Conservation (phyloP, 495 filamentous ascomycete genomes). For the Aspergillus homomorphus region DNA sequence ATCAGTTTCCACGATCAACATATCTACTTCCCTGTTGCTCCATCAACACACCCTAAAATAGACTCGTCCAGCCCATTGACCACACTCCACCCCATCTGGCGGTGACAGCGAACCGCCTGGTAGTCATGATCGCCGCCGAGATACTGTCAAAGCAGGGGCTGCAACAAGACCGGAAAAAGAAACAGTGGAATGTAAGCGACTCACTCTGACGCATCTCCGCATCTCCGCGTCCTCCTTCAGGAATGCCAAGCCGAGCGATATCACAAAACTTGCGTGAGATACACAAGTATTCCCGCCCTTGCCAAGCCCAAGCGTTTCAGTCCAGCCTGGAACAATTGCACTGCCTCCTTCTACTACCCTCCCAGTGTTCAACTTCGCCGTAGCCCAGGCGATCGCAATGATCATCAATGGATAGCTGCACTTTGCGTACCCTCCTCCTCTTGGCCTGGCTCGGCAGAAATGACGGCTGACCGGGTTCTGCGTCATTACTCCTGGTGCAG, state of each 20-base stretch:
- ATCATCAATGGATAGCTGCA: conserved; percentile 2
- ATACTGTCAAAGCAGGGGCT: not conserved
- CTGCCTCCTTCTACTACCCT: not conserved
- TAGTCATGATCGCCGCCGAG: not conserved
- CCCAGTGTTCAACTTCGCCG: not conserved
- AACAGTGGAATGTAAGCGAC: not conserved
- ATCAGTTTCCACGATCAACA: too few species aligned
- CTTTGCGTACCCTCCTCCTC: conserved; percentile 1
- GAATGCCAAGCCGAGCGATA: conserved; percentile 2
- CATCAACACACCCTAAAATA: too few species aligned
- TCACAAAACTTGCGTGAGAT: conserved; percentile 1
- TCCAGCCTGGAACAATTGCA: not conserved
- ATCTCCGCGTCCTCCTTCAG: not conserved
- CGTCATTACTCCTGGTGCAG: not conserved
- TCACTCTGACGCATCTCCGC: not conserved
- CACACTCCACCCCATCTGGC: too few species aligned
- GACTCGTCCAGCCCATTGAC: too few species aligned
- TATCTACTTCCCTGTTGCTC: too few species aligned
- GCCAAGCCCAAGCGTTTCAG: not conserved
- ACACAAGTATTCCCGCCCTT: not conserved
- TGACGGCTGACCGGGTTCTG: not conserved
- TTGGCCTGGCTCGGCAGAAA: conserved; percentile 3
- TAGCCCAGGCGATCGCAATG: conserved; percentile 4
- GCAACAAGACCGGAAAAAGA: not conserved
- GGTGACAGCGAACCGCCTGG: too few species aligned